Conservation (phyloP, 148 eudicot genomes). For the Rhododendron kiyosumense region DNA sequence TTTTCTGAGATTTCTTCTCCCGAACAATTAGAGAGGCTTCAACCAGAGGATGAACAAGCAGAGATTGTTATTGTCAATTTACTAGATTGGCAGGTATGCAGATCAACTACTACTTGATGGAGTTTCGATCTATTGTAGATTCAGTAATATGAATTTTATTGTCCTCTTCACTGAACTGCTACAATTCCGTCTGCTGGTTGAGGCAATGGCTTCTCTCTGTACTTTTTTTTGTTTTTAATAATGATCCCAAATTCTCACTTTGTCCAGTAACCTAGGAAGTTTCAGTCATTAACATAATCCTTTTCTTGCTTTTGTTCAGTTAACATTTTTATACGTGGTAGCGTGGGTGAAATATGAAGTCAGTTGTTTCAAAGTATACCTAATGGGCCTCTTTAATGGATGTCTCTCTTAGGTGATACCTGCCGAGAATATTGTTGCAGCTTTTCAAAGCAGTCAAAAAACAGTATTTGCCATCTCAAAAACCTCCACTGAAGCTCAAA, state of each 20-base stretch:
- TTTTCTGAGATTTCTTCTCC: constrained; percentile 75
- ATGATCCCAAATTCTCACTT: not conserved
- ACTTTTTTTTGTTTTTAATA: not conserved
- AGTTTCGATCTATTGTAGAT: not conserved
- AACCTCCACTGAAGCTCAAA: constrained; percentile 63
- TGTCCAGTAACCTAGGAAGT: not conserved
- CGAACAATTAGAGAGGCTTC: constrained; percentile 54
- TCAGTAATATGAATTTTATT: not conserved
- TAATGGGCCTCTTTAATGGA: not conserved
- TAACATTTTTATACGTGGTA: not conserved
- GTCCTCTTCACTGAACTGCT: not conserved
- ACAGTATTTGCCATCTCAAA: constrained; percentile 69
- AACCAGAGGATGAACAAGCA: constrained; percentile 34
- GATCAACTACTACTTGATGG: not conserved
- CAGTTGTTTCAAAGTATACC: not conserved
- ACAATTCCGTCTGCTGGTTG: not conserved
- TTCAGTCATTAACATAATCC: not conserved
- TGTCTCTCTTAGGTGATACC: constrained; percentile 64
- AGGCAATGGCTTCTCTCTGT: not conserved
- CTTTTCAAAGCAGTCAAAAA: constrained; percentile 63
- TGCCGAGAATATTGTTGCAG: constrained; percentile 88
- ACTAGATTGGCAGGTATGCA: constrained; percentile 82
- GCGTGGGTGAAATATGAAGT: not conserved
- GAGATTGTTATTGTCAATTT: constrained; percentile 63
- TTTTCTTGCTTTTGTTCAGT: not conserved